Percentiles rank a stretch among this genome's conserved stretches.
Conservation (phyloP, 2,329 filamentous ascomycete genomes). For the Calonectria multiphialidica region DNA sequence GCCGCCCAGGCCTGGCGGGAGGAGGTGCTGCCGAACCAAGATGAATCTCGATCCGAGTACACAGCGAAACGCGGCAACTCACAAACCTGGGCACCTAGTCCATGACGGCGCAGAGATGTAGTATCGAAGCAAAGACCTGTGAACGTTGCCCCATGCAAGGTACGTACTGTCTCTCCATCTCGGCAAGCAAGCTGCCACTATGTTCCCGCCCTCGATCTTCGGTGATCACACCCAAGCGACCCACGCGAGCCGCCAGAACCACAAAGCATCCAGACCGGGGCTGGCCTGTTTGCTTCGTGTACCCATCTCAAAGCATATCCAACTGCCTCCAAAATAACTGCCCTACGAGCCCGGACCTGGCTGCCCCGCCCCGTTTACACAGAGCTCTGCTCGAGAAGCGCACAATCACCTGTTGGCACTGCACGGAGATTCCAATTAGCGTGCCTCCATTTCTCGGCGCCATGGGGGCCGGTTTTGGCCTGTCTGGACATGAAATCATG, state of each 20-base stretch:
- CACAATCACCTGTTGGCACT: not conserved
- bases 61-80: not conserved
- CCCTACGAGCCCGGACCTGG: not conserved
- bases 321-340: not conserved
- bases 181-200: not conserved
- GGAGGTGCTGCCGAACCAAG: not conserved
- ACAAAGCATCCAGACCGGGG: not conserved
- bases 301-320: conserved; percentile 1
- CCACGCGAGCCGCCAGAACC: conserved; percentile 9
- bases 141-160: conserved; percentile 5
- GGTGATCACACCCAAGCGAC: conserved; percentile 13
- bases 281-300: not conserved
- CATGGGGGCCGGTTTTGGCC: conserved; percentile 33
- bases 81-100: not conserved
- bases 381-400: not conserved
- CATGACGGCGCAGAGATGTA: not conserved
- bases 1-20: not conserved
- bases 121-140: not conserved
- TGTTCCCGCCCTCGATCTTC: conserved; percentile 13
- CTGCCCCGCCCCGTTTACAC: not conserved
- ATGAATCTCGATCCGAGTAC: conserved; percentile 7
- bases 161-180: conserved; percentile 13
- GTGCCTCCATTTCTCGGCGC: conserved; percentile 26
- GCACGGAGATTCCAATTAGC: conserved; percentile 27
- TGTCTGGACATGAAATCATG: conserved; percentile 21